Base-by-base conservation (phyloP, 1,284 basidiomycete species). In the Abortiporus biennis region DNA sequence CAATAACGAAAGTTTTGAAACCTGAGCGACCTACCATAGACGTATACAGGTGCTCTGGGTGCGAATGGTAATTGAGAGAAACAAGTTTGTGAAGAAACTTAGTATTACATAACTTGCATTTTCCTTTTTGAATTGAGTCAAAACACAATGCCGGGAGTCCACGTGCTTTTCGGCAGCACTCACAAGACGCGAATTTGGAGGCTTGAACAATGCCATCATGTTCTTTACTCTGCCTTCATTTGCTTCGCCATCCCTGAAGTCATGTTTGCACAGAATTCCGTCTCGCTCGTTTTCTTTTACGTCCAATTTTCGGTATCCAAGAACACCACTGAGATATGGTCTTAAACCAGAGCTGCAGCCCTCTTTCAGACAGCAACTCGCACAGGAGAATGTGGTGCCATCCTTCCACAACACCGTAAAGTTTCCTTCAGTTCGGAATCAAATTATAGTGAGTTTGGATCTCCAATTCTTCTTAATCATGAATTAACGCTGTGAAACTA, bases 331-430 rank as follows among this genome's bases (percentile, higher is more conserved):
- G 20, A 16, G 36, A 20, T 8, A 11, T 37, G 27, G 36, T 30
- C 25, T 25, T 19, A 21, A 37, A 5, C 43, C 45, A 1, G 27
- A 29, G n/a, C 27, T 29, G 9, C 27, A 45, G 4, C 46, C 23
- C 4, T 42, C 43, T 3, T 63, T 65, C 46, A 52, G 55, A 13
- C 54, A 62, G 29, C 53, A 61, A 31, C 47, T 64, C 6, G 53
- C 50, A 2, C 55, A 48, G 4, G 41, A 48, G 15, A 55, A 42
- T 27, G 40, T 42, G 3, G 43, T 63, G 12, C 57, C 52, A 24
- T 57, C 65, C 1, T 71, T 71, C 42, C 50, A 53, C 19, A 65
- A 67, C 15, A 54, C 54, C 2, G 52, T 73, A 35, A 51, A 56
- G 40, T 48, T 56, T 16, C 65, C 69, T n/a, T 50, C 52, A 13